A percentile compares a stretch with the other conserved stretches of the same genome.
phyloP scores from a whole-genome alignment of 2,329 filamentous ascomycete genomes.

The Pochonia chlamydosporia region DNA sequence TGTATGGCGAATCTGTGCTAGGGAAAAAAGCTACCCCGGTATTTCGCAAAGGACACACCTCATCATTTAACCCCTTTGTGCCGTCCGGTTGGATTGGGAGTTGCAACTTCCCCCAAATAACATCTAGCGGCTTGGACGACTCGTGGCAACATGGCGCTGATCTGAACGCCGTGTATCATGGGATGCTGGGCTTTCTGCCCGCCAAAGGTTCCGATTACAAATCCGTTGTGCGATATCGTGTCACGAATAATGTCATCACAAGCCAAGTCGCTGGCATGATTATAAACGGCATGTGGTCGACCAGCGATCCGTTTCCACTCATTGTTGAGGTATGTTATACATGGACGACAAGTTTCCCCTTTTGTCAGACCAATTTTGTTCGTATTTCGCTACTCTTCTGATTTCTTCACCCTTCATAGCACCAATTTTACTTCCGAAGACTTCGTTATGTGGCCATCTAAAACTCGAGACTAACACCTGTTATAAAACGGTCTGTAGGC shows the following conservation, averaged over 20 bases:
- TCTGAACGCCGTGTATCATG: constrained; percentile 69
- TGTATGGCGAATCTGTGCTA: constrained; percentile 55
- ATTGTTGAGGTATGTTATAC: constrained; percentile 33
- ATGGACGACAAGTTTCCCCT: not conserved
- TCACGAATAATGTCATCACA: constrained; percentile 79
- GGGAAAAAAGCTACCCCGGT: constrained; percentile 44
- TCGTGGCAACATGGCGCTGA: constrained; percentile 73
- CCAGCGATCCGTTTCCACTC: constrained; percentile 36
- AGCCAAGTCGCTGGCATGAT: constrained; percentile 74
- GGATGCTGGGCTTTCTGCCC: constrained; percentile 63
- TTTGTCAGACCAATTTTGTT: not conserved
- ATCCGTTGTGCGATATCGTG: constrained; percentile 54
- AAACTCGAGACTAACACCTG: not conserved
- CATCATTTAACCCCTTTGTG: constrained; percentile 59
- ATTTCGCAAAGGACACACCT: constrained; percentile 62
- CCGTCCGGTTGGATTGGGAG: constrained; percentile 63
- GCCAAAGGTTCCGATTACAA: constrained; percentile 34
- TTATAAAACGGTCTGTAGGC: constrained; percentile 24
- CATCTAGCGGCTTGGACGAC: constrained; percentile 63
- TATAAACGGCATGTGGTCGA: constrained; percentile 61
- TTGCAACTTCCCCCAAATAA: constrained; percentile 80
- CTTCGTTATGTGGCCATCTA: no score
- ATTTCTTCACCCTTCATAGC: no score
- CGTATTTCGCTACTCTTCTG: not conserved
- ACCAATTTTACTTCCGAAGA: no score